Percentiles rank a stretch among this genome's conserved stretches.
Conservation (phyloP, 495 filamentous ascomycete genomes). For the Oleoguttula mirabilis region DNA sequence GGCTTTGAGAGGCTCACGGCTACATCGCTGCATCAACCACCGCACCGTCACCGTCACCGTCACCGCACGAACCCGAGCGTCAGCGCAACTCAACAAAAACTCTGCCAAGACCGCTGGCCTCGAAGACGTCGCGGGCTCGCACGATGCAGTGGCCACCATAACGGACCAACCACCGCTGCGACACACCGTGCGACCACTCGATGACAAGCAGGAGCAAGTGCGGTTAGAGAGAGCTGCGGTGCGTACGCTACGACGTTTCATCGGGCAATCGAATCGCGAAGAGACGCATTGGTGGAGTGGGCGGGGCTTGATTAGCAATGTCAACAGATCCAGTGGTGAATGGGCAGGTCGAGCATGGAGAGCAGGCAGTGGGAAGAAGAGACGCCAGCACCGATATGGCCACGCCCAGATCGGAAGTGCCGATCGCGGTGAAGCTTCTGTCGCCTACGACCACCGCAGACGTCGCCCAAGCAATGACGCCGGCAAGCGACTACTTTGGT, state of each 20-base stretch:
- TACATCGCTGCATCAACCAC: no score
- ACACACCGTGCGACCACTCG: neutral
- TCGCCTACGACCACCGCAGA: slow-evolving; percentile 5
- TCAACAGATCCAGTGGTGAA: neutral
- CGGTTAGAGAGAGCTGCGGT: slow-evolving; percentile 3
- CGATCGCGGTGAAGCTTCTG: slow-evolving; percentile 9
- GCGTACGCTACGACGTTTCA: neutral
- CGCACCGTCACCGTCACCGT: no score
- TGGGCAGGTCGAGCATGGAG: neutral
- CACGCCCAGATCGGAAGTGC: neutral
- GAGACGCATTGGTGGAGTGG: no score
- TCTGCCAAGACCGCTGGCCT: no score
- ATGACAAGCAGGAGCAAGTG: slow-evolving; percentile 6
- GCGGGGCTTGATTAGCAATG: no score
- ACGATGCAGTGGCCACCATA: no score
- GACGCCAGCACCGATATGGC: neutral
- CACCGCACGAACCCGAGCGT: no score
- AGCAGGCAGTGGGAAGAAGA: neutral
- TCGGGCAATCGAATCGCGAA: no score
- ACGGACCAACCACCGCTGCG: no score
- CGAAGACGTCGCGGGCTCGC: no score
- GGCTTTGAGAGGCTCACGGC: no score
- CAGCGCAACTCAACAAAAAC: no score
- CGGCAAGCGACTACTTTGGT: slow-evolving; percentile 6
- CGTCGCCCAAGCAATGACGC: neutral